phyloP scores from a whole-genome alignment of 495 filamentous ascomycete species.

The Cairneyella variabilis region DNA sequence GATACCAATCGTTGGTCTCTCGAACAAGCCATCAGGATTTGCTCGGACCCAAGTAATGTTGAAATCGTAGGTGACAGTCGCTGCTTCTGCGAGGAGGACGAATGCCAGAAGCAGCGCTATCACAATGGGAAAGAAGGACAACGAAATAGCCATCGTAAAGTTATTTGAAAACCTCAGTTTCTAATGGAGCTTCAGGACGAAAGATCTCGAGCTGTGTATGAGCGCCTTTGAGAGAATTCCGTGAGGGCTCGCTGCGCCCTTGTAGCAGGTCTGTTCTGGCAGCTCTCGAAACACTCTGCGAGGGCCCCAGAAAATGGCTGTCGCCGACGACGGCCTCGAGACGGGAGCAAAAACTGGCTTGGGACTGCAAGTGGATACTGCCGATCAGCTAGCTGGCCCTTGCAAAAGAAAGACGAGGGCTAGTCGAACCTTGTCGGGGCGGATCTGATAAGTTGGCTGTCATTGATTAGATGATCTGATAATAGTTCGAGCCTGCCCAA shows the following conservation, averaged over 20 bases:
- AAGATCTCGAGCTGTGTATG: no score
- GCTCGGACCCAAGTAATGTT: conserved; percentile 75
- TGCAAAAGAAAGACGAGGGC: no score
- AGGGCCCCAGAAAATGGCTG: no score
- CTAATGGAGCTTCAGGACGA: background rate
- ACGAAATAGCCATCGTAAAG: conserved; percentile 19
- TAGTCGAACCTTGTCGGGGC: background rate
- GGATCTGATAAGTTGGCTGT: background rate
- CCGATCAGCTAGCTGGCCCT: no score
- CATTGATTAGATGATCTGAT: conserved; percentile 8
- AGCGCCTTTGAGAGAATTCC: no score
- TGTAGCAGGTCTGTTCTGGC: no score
- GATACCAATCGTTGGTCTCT: conserved; percentile 71
- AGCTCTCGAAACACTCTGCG: no score
- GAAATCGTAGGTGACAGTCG: conserved; percentile 71
- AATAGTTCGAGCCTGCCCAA: background rate
- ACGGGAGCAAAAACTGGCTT: background rate
- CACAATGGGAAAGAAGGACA: conserved; percentile 29
- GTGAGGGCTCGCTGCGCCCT: no score
- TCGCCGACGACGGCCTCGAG: conserved; percentile 5
- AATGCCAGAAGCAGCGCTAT: conserved; percentile 32
- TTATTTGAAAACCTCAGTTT: background rate
- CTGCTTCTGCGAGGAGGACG: conserved; percentile 42
- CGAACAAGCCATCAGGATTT: conserved; percentile 71
- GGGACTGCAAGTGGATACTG: background rate